Base-by-base conservation (phyloP, 208 protist species). In the Wallacemonas rigidus region DNA sequence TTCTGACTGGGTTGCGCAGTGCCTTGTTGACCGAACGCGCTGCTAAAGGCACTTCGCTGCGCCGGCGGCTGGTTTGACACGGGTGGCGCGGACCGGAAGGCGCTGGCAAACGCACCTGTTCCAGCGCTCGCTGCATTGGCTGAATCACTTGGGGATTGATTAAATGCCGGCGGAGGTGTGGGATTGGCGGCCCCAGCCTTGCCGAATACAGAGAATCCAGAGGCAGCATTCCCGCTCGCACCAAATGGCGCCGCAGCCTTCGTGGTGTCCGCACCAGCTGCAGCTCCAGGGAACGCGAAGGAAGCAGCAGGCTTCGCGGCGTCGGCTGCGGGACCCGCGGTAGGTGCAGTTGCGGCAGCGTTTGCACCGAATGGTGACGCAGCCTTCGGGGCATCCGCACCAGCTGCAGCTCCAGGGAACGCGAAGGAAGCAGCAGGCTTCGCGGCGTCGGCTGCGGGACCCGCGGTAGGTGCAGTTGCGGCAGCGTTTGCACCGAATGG, bases 101-200 rank as follows among this genome's bases (percentile, higher is more conserved):
- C 57, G 44, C 57, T 63, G 6, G n/a, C 64, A 47, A 69, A 69
- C 43, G 47, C 43, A 8, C 62, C 17, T 12, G 11, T 64, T 26
- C 26, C 26, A 26, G 26, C 26, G 26, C 26, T 26, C 26, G 26
- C 26, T 26, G 26, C 26, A 26, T 26, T 26, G 26, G 26, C 26
- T 26, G 26, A 26, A 26, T 26, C 26, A 26, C 26, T 26, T 0
- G 26, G 26, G 26, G 26, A 26, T 26, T 26, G 26, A 26, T 26
- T 26, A 26, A 26, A 26, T 26, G 26, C 26, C 26, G 26, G 26
- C 26, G 26, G 26, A 26, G 26, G 26, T 26, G 26, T 26, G 26
- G 26, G 26, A 26, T 26, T 26, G 0, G 26, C 0, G 26, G 26
- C 26, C 26, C 35, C 12, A 36, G 63, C n/a, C 26, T 17, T 2